Evolutionary conservation across 441 rosid genomes (phyloP), one percentile per base, ranked within the genome.

Genomic region (Manihot esculenta): DNA sequence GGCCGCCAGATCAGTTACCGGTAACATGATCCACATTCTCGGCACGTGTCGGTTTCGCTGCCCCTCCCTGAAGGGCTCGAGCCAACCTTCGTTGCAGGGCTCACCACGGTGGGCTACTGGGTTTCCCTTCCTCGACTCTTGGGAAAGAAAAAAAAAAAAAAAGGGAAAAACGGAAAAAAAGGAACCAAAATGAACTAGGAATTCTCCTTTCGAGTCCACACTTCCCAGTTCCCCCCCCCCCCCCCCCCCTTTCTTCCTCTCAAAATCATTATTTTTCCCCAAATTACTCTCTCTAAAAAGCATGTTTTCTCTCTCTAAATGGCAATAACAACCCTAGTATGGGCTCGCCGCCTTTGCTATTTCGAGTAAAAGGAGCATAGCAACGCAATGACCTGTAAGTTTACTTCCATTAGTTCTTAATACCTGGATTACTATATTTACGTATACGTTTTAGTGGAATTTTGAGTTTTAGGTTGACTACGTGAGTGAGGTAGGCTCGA

Each of bases 321-420:
- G 64, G 53, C 62, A 42, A 41, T 55, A 15, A 23, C 33, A 74
- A 74, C 73, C 73, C 73, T 74, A 68, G 68, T 18, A 17, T 27
- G n/a, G 30, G 56, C 50, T 68, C 68, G 69, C 77, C 68, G 72
- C 60, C 69, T 44, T 62, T 61, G 15, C n/a, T 54, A 5, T 67
- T 68, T 53, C 49, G 11, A 53, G 48, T 45, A 6, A 59, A 62
- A 60, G 15, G 20, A 7, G 11, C 61, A 20, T 66, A 35, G 14
- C 26, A 2, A 10, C 65, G 11, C 13, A 17, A 47, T 26, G 41
- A 48, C 26, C 11, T 23, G 56, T 71, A 20, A 69, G 64, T 45
- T 57, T 45, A 4, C n/a, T 18, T 18, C 1, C 3, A 10, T 27
- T 44, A 11, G 10, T 68, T 56, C 17, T 12, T 57, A 30, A 30